Evolutionary conservation across 148 eudicot species (phyloP).

Genomic region (Heliamphora exappendiculata): DNA sequence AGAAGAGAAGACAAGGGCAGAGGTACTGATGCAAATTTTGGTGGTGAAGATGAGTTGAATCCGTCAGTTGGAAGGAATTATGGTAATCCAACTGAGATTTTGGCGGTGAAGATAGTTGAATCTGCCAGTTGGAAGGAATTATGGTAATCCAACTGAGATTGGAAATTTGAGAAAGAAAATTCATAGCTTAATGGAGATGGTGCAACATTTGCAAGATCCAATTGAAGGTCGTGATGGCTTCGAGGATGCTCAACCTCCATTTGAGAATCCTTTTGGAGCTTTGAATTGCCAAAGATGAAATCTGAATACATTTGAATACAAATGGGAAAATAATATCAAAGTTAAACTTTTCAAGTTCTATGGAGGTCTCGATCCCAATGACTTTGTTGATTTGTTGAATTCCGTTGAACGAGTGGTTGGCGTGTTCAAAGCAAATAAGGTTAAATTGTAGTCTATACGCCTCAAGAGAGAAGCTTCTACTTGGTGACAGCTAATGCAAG

Average conservation of each 20-base stretch:
- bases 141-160: not conserved
- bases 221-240: not conserved
- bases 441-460: too few relatives aligned
- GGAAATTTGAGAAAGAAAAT: not conserved
- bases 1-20: too few relatives aligned
- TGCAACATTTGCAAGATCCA: not conserved
- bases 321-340: not conserved
- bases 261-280: not conserved
- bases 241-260: not conserved
- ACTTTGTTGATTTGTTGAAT: not conserved
- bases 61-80: too few relatives aligned
- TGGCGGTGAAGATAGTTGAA: too few relatives aligned
- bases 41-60: too few relatives aligned
- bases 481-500: too few relatives aligned
- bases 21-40: too few relatives aligned
- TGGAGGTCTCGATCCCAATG: not conserved
- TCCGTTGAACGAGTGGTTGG: too few relatives aligned
- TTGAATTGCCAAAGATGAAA: not conserved
- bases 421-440: too few relatives aligned
- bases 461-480: too few relatives aligned
- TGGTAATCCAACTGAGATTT: too few relatives aligned
- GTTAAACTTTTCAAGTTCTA: not conserved
- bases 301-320: not conserved
- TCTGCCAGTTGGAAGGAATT: too few relatives aligned
- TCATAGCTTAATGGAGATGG: not conserved